phyloP scores from a whole-genome alignment of 2,329 filamentous ascomycete species.

The Rugonectria rugulosa region DNA sequence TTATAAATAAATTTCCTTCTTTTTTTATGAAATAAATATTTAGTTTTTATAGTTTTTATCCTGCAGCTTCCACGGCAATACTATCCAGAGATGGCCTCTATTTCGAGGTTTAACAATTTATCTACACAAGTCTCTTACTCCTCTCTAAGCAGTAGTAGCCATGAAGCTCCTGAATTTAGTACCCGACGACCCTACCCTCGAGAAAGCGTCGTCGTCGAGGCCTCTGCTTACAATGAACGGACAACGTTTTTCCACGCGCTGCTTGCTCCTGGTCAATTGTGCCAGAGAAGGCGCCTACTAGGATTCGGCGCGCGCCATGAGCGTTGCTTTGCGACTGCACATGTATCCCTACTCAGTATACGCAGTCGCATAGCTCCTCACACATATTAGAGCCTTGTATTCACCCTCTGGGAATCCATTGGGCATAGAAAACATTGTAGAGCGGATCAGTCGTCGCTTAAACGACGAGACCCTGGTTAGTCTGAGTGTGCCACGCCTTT shows the following conservation, averaged over 20 bases:
- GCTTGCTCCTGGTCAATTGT: neutral
- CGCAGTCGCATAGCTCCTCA: neutral
- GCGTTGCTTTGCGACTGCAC: neutral
- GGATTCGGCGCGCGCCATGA: neutral
- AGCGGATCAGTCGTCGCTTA: conserved; percentile 7
- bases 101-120: too few species aligned
- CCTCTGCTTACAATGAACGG: neutral
- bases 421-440: neutral
- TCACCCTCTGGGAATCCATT: neutral
- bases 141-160: too few species aligned
- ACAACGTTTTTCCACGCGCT: conserved; percentile 5
- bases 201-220: too few species aligned
- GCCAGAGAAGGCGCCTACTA: neutral
- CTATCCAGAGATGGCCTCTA: too few species aligned
- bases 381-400: neutral
- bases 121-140: too few species aligned
- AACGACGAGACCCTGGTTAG: conserved; percentile 3
- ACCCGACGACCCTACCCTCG: too few species aligned
- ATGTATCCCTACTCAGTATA: neutral
- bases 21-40: too few species aligned
- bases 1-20: too few species aligned
- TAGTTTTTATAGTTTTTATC: too few species aligned
- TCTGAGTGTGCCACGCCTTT: neutral
- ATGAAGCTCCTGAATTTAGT: too few species aligned
- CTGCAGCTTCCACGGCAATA: too few species aligned